phyloP scores from a whole-genome alignment of 2,329 filamentous ascomycete genomes.

The Ophiocordyceps australis region DNA sequence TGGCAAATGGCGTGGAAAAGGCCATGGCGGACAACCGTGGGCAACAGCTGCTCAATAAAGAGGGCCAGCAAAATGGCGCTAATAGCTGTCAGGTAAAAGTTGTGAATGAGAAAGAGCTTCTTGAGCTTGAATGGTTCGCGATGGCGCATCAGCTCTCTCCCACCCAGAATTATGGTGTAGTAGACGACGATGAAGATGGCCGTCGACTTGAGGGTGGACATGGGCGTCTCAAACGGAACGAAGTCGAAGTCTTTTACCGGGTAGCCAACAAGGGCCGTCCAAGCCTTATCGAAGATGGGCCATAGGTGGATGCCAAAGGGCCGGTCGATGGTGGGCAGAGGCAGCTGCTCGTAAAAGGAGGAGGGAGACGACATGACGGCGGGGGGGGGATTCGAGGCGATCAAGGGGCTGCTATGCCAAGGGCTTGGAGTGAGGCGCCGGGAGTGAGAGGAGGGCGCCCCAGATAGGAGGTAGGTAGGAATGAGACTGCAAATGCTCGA shows the following conservation, averaged over 20 bases:
- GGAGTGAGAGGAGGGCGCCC: no score
- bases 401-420: no score
- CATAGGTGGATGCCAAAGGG: slow-evolving; percentile 85
- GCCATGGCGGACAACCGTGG: slow-evolving; percentile 62
- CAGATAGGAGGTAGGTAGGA: no score
- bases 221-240: slow-evolving; percentile 60
- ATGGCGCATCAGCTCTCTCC: slow-evolving; percentile 80
- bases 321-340: slow-evolving; percentile 69
- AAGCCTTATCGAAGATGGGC: slow-evolving; percentile 86
- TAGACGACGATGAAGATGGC: slow-evolving; percentile 68
- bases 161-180: slow-evolving; percentile 87
- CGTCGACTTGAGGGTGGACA: slow-evolving; percentile 79
- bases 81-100: slow-evolving; percentile 80
- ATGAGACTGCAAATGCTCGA: no score
- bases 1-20: slow-evolving; percentile 83
- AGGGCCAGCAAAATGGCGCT: slow-evolving; percentile 65
- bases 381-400: no score
- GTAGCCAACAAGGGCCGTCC: slow-evolving; percentile 60
- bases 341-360: slow-evolving; percentile 34
- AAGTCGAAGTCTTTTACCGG: slow-evolving; percentile 77
- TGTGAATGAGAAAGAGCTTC: slow-evolving; percentile 85
- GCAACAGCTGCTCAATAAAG: slow-evolving; percentile 81
- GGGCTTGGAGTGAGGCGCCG: no score
- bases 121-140: slow-evolving; percentile 75
- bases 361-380: slow-evolving; percentile 17